A percentile compares a stretch with the other conserved stretches of the same genome.
Evolutionary conservation across 2,329 filamentous ascomycete species (phyloP).

Genomic region (Nakataea oryzae): DNA sequence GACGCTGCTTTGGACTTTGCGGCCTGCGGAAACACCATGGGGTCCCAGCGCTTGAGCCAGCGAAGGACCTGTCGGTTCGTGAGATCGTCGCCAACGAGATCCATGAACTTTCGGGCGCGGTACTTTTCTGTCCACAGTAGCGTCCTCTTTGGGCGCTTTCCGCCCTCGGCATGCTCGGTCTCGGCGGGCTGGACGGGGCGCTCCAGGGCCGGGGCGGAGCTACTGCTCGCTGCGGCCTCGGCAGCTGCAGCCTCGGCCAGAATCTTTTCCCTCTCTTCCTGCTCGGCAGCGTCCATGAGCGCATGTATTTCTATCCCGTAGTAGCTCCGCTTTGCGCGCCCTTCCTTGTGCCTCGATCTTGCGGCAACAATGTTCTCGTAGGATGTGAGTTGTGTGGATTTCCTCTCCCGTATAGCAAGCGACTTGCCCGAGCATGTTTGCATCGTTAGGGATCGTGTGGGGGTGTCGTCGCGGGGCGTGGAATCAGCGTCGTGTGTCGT

Average conservation of each 20-base stretch:
- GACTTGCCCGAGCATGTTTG: conserved; percentile 45
- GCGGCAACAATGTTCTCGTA: conserved; percentile 61
- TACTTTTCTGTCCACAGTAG: conserved; percentile 97
- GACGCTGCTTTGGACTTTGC: conserved; percentile 44
- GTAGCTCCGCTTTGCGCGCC: conserved; percentile 64
- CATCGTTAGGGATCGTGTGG: not conserved
- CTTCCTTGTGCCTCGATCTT: conserved; percentile 55
- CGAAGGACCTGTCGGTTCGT: conserved; percentile 83
- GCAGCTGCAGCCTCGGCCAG: not conserved
- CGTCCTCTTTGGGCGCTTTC: conserved; percentile 35
- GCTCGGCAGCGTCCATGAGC: conserved; percentile 61
- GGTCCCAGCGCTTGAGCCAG: conserved; percentile 93
- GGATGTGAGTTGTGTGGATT: conserved; percentile 31
- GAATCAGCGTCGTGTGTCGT: not conserved
- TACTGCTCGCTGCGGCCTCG: conserved; percentile 11
- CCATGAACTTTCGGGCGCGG: conserved; percentile 80
- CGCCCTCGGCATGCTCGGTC: conserved; percentile 6
- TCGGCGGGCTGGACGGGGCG: conserved; percentile 33
- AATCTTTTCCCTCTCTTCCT: conserved; percentile 30
- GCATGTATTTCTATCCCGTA: conserved; percentile 90
- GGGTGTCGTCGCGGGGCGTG: not conserved
- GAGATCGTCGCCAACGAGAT: conserved; percentile 87
- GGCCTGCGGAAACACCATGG: conserved; percentile 77
- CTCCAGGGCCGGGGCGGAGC: not conserved
- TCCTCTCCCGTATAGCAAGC: conserved; percentile 44